Evolutionary conservation across 163 green algal species (phyloP), one percentile per base, ranked within the genome.

Genomic region (Coccomyxa subellipsoidea): DNA sequence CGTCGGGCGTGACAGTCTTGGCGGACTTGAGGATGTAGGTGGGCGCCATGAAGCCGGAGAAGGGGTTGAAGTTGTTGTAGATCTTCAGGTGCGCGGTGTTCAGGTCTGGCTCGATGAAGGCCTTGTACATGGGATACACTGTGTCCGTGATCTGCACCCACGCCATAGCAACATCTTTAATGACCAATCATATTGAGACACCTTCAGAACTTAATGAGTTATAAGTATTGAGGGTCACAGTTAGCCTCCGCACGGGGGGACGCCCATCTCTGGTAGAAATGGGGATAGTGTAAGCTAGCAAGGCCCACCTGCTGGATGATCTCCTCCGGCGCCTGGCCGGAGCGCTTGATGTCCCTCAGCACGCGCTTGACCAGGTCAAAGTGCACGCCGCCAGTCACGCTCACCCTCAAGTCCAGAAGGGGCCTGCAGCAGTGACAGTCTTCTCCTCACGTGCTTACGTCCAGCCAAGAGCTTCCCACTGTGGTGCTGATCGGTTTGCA

Each of bases 101-200:
- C 18, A 99, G 90, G 85, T 98, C 96, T 0, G 96, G 96, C 91
- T 99, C 96, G 40, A 99, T 99, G 90, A 96, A 99, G 21, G 94
- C 90, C 82, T 99, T 99, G 91, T 98, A 99, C 96, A 99, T 99
- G n/a, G 96, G 96, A 85, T 98, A 99, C 69, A 98, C 95, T 18
- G 94, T 97, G 79, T 96, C 92, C 0, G 90, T 93, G 69, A 98
- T 92, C 91, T 96, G 88, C 70, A 87, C 1, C 2, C 21, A 18
- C 47, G 47, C 47, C 47, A 25, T 23, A 75, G 27, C 4, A 59
- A 18, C 47, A 59, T 18, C n/a, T n/a, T n/a, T n/a, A n/a, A n/a
- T n/a, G n/a, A n/a, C n/a, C n/a, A n/a, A n/a, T n/a, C n/a, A n/a
- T n/a, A n/a, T n/a, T n/a, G n/a, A n/a, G n/a, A n/a, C n/a, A n/a